A percentile compares a stretch with the other conserved stretches of the same genome.
Evolutionary conservation across 1,284 basidiomycete genomes (phyloP).

Genomic region (Singerocomus inundabilis): DNA sequence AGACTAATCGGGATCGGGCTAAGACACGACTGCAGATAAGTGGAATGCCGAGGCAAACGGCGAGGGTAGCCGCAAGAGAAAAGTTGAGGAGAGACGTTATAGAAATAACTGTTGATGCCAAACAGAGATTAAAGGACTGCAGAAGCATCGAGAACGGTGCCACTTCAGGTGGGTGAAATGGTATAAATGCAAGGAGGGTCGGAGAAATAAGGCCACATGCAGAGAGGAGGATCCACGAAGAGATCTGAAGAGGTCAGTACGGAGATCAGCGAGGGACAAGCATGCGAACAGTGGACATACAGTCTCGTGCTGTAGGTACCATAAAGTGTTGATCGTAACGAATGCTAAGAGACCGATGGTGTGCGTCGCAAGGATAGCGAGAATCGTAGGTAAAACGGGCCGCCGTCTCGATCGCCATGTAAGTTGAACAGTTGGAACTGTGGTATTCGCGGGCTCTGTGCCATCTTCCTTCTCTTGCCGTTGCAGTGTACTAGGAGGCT

Average conservation of each 20-base stretch:
- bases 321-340: constrained; percentile 40
- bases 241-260: constrained; percentile 14
- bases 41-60: constrained; percentile 59
- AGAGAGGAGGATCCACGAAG: constrained; percentile 32
- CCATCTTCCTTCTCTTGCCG: constrained; percentile 13
- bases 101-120: constrained; percentile 81
- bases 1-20: constrained; percentile 36
- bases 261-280: not conserved
- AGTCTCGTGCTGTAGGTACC: constrained; percentile 38
- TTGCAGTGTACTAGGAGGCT: constrained; percentile 8
- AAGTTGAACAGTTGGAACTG: constrained; percentile 8
- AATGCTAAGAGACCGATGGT: constrained; percentile 50
- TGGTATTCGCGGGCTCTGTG: not conserved
- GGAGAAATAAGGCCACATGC: constrained; percentile 33
- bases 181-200: constrained; percentile 24
- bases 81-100: constrained; percentile 88
- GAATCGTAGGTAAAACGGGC: constrained; percentile 52
- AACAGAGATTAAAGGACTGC: constrained; percentile 70
- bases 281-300: constrained; percentile 34
- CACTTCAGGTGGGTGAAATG: constrained; percentile 16
- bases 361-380: constrained; percentile 56
- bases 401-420: constrained; percentile 40
- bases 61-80: constrained; percentile 74
- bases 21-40: constrained; percentile 43
- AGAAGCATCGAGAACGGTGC: constrained; percentile 53